Evolutionary conservation across 805 yeast genomes (phyloP), one percentile per base, ranked within the genome.

Genomic region (Martiniozyma abietophila): DNA sequence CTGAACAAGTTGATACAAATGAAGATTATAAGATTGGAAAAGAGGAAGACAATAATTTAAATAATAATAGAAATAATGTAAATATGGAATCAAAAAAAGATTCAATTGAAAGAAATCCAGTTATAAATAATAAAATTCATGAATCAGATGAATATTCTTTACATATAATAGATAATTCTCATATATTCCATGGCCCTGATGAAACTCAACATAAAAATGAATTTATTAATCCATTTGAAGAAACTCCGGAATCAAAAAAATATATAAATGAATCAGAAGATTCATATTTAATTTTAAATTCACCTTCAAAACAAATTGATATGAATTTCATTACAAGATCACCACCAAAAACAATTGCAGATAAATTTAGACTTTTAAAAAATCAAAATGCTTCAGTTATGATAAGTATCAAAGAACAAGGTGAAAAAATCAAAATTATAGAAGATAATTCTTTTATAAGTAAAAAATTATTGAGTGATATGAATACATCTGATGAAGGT

Each of bases 211-310:
- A 44, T 47, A 34, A 61, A 12, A 49, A 45, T 16, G 53, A 52
- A 21, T 45, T 62, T 14, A 47, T 42, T 18, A 53, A 65, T 38
- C 70, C 70, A 6, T 65, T 65, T 40, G 58, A 53, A 8, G 52
- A 44, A 3, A 47, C 58, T 2, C 56, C 55, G 1, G 47, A 42
- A 14, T 39, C 15, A 23, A 11, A 20, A 25, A 4, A 20, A 25
- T 15, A 31, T 15, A 27, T 14, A 19, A 8, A 17, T 23, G n/a
- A 17, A 12, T 23, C 31, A n/a, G 28, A 22, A 27, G 3, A 31
- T 14, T 8, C 5, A 25, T 23, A 14, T 6, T n/a, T 20, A 22
- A 4, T 30, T 8, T 26, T 24, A 4, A 34, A 29, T 24, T 31
- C 41, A 12, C 41, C 41, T 11, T 23, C 31, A 14, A 32, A 34